Evolutionary conservation across 257 asterid genomes (phyloP), one percentile per base, ranked within the genome.

Genomic region (Gentiana macrophylla): DNA sequence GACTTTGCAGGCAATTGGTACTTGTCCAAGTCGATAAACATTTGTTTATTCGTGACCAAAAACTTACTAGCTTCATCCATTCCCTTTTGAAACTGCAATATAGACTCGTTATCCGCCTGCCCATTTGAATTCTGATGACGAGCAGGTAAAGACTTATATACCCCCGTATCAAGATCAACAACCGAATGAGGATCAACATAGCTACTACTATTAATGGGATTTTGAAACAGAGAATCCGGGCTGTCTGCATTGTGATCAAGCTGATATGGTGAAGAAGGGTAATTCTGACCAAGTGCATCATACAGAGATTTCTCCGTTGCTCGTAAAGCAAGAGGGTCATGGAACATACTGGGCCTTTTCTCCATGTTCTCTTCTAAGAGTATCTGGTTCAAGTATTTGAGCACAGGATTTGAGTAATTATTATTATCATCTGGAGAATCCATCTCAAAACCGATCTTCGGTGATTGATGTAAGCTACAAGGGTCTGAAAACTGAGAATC

Each of bases 51-150:
- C 35, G 74, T 50, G 1, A 94, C 95, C 54, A 91, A 87, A 63
- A 91, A 87, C 58, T 78, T 87, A 62, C 75, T 84, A 41, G 95
- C 98, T 78, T 87, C 98, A 74, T 87, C 98, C 94, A 81, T 67
- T 62, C 98, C 98, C 73, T 79, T 85, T 69, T 78, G 68, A 78
- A 87, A 87, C 74, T 84, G 98, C 76, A 79, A 69, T 60, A 87
- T 72, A 45, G 94, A 83, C 65, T 91, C 94, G 8, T 77, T 74
- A 66, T 66, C 64, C 66, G 43, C 24, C 72, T 71, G 89, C 46
- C 63, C 51, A 63, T 67, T 62, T 6, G 76, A 76, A 64, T 55
- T 62, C 24, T n/a, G 65, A 43, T 56, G 73, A 37, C 63, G 34
- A 13, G 62, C 80, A 1, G 67, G 38, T 0, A 72, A 41, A 47